Percentiles rank a stretch among this genome's conserved stretches.
These are phyloP conservation scores for Periconia macrospinosa DNA, from an alignment of 2,329 filamentous ascomycete species.

Conservation along the genomic window DNA sequence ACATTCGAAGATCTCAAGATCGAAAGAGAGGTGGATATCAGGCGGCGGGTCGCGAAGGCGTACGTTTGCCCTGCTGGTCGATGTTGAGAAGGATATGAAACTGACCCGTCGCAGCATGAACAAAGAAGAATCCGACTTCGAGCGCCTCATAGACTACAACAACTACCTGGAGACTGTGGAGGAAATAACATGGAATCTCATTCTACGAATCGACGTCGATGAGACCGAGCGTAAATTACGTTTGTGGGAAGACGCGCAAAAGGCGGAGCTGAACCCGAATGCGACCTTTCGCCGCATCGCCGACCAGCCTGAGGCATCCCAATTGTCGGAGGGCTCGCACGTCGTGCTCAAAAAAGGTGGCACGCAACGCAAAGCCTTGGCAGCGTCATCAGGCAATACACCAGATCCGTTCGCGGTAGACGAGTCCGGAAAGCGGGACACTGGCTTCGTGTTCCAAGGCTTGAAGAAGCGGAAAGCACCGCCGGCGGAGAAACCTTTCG, in stretches of 20 bases:
- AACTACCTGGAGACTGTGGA: constrained; percentile 94
- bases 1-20: constrained; percentile 88
- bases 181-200: constrained; percentile 84
- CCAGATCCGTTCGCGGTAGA: constrained; percentile 26
- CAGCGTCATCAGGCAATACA: constrained; percentile 10
- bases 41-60: constrained; percentile 70
- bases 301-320: constrained; percentile 19
- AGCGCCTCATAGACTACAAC: constrained; percentile 80
- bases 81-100: too few species aligned
- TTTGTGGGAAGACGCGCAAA: constrained; percentile 74
- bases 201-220: constrained; percentile 70
- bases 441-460: constrained; percentile 71
- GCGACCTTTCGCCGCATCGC: constrained; percentile 37
- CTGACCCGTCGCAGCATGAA: constrained; percentile 67
- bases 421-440: constrained; percentile 20
- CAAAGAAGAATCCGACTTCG: constrained; percentile 87
- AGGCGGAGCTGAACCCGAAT: constrained; percentile 52
- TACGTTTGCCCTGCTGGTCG: constrained; percentile 31
- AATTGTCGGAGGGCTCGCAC: constrained; percentile 17
- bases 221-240: constrained; percentile 62
- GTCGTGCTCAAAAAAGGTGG: constrained; percentile 66
- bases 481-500: constrained; percentile 74
- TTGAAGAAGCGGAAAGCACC: constrained; percentile 67
- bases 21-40: constrained; percentile 91
- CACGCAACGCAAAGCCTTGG: constrained; percentile 56